phyloP scores from a whole-genome alignment of 495 filamentous ascomycete species.

The Emericellopsis terricola region DNA sequence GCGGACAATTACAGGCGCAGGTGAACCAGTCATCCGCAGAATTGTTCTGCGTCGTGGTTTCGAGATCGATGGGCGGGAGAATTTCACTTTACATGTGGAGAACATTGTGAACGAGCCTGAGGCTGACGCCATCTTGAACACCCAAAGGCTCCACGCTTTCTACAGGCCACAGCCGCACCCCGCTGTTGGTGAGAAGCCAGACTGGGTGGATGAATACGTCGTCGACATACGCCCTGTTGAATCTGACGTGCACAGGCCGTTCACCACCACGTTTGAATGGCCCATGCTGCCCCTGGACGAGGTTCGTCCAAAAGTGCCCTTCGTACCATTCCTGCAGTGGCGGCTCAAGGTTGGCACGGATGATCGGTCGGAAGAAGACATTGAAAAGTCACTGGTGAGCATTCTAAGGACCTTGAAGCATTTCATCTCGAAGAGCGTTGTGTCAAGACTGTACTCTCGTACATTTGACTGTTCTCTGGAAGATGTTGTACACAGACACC shows the following conservation, averaged over 20 bases:
- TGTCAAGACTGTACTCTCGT: neutral
- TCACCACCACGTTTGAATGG: neutral
- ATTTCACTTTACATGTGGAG: too few relatives aligned
- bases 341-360: neutral
- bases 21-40: too few relatives aligned
- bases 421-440: neutral
- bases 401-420: neutral
- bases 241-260: neutral
- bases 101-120: too few relatives aligned
- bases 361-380: neutral
- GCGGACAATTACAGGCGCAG: too few relatives aligned
- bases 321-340: constrained; percentile 1
- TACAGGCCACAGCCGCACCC: too few relatives aligned
- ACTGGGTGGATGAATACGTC: neutral
- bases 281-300: neutral
- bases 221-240: neutral
- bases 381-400: neutral
- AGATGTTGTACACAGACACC: neutral
- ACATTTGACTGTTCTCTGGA: neutral
- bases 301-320: neutral
- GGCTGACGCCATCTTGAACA: too few relatives aligned
- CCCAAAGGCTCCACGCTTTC: too few relatives aligned
- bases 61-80: too few relatives aligned
- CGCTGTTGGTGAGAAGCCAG: neutral
- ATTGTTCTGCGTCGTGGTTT: too few relatives aligned